Evolutionary conservation across 768 basidiomycete genomes (phyloP).

Genomic region (Guyanaporus albipodus): DNA sequence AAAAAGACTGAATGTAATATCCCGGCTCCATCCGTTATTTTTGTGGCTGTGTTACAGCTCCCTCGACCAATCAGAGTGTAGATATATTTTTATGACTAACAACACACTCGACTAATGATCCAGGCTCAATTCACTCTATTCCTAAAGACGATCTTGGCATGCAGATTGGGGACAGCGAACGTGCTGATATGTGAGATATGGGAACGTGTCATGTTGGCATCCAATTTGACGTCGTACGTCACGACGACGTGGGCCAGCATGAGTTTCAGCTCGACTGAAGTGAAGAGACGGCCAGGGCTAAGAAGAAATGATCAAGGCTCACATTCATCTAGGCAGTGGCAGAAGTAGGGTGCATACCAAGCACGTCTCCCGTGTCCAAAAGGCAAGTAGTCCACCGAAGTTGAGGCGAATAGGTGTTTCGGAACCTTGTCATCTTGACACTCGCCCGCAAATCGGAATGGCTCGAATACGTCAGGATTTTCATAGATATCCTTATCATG

Average conservation of each 20-base stretch:
- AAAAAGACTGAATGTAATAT: constrained; percentile 12
- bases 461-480: constrained; percentile 12
- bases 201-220: neutral
- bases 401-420: constrained; percentile 34
- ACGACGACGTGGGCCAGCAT: constrained; percentile 13
- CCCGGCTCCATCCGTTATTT: constrained; percentile 20
- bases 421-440: constrained; percentile 28
- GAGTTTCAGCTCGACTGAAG: constrained; percentile 6
- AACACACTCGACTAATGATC: no score
- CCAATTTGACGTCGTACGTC: constrained; percentile 8
- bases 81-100: no score
- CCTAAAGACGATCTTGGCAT: constrained; percentile 1
- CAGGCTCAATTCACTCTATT: neutral
- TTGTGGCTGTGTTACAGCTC: constrained; percentile 14
- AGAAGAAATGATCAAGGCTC: no score
- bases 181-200: neutral
- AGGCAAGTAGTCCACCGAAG: constrained; percentile 29
- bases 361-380: constrained; percentile 34
- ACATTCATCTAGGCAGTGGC: neutral
- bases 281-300: constrained; percentile 18
- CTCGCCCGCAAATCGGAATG: constrained; percentile 16
- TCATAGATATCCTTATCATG: constrained; percentile 23
- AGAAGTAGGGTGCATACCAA: neutral
- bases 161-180: neutral
- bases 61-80: no score